Base-by-base conservation (phyloP, 2,329 filamentous ascomycete genomes). In the Fusarium vanettenii region DNA sequence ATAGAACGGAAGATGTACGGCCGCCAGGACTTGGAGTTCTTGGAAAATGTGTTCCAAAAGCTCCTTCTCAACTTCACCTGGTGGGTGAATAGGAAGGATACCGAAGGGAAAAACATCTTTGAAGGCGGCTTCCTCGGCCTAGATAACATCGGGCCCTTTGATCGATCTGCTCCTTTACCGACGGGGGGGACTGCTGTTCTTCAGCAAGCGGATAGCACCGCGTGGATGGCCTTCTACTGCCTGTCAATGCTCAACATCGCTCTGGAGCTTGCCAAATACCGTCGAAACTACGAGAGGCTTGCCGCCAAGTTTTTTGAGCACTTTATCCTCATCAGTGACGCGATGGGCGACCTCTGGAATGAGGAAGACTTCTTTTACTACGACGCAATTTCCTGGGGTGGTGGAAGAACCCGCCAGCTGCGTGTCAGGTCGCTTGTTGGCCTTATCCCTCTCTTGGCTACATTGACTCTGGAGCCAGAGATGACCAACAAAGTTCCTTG, bases 61-160 rank as follows among this genome's bases (percentile, higher is more conserved):
- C 85, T 98, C 69, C 87, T 98, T 22, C 87, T 98, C 73, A 98
- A 98, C 85, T 98, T 98, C 83, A 98, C 97, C 5, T 98, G 97
- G 97, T 98, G 96, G 96, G 96, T 98, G n/a, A 98, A 98, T 82
- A 93, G 96, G 68, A 98, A 98, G 84, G 96, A 98, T 79, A 89
- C 90, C 14, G 94, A 98, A 11, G 96, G 95, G 79, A 98, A 98
- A 86, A 98, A 98, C 79, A 93, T 98, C 29, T 98, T 98, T 76
- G 97, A 98, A 81, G 97, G 96, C 76, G 96, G 96, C 50, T 98
- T 98, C 87, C 87, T 98, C 10, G 97, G 96, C 52, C 87, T 98
- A 62, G 97, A 98, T 89, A 98, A 98, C 81, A 98, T 98, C 82
- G 97, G 97, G 63, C 86, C 98, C 35, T 98, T 98, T 89, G 98